phyloP scores from a whole-genome alignment of 192 early-diverging fungal species.

The Rhizoclosmatium sp. region DNA sequence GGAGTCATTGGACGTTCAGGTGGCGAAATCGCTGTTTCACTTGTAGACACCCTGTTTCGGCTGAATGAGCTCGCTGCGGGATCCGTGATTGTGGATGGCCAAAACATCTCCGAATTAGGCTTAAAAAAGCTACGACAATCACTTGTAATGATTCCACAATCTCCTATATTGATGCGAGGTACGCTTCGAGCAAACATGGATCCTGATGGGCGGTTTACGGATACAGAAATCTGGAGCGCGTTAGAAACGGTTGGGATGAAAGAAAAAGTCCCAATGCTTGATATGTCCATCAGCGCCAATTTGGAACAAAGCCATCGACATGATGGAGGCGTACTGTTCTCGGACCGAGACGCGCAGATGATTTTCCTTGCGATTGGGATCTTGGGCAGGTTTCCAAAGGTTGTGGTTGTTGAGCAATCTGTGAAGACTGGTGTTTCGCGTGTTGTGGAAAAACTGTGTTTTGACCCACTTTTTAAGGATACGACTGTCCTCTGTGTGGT shows the following conservation, averaged over 20 bases:
- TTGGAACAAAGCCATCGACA: slow-evolving; percentile 46
- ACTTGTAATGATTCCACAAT: slow-evolving; percentile 66
- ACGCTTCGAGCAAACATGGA: slow-evolving; percentile 77
- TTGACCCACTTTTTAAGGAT: slow-evolving; percentile 70
- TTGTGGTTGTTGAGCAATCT: slow-evolving; percentile 46
- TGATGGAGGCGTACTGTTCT: slow-evolving; percentile 76
- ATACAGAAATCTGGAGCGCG: slow-evolving; percentile 65
- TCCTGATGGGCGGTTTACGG: slow-evolving; percentile 64
- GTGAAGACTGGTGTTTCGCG: slow-evolving; percentile 76
- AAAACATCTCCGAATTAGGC: slow-evolving; percentile 59
- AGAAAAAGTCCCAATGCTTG: slow-evolving; percentile 44
- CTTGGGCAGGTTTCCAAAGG: slow-evolving; percentile 18
- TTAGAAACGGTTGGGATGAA: slow-evolving; percentile 61
- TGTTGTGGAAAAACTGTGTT: slow-evolving; percentile 59
- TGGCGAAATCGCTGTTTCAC: slow-evolving; percentile 68
- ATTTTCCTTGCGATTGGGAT: slow-evolving; percentile 52
- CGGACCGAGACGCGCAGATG: slow-evolving; percentile 73
- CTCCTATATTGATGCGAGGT: slow-evolving; percentile 61
- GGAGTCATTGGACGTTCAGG: slow-evolving; percentile 88
- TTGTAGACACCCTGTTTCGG: slow-evolving; percentile 70
- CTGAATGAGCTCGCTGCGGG: slow-evolving; percentile 64
- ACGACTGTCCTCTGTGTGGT: slow-evolving; percentile 65
- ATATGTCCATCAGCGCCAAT: slow-evolving; percentile 69
- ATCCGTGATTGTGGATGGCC: slow-evolving; percentile 71
- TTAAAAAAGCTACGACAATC: slow-evolving; percentile 63